Base-by-base conservation (phyloP, 1,139 yeast species). In the Pichia cactophila region DNA sequence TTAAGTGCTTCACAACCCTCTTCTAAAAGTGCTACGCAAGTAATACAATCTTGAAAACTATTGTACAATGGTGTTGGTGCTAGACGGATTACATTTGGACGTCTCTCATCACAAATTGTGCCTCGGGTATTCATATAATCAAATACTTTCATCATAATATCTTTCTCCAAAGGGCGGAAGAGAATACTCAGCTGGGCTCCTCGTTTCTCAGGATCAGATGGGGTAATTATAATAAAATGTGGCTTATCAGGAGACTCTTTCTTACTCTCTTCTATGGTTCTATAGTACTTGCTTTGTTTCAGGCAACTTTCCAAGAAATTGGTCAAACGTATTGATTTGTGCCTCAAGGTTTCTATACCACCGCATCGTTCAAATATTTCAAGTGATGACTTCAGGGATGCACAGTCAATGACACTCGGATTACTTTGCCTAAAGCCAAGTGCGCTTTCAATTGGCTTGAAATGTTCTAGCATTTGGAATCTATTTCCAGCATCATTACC, bases 361-460 rank as follows among this genome's bases (percentile, higher is more conserved):
- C 94, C 95, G 38, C 75, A 79, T 53, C 69, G 60, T 23, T 72
- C 61, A 58, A 87, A 80, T 2, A 86, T 56, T 56, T 83, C 80
- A 38, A 90, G 69, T 0, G 95, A 81, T 10, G 85, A 74, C 44
- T 75, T 73, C 39, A 89, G 64, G 0, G 95, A 75, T 2, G 85
- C 95, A 14, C 83, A 84, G 64, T 86, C 95, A 47, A 88, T 66
- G 1, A 88, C 96, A 47, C 90, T 81, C 1, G 97, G 96, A 65
- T 90, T 90, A n/a, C 95, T 86, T 69, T 89, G 95, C 57, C 95
- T 74, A 66, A 82, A 90, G 0, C 96, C 94, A 28, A 86, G 72
- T 0, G 97, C 97, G 28, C 94, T 85, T 12, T 75, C 71, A 33
- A 86, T 83, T 0, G 96, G 96, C 53, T 83, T 84, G 58, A 88